Conservation (phyloP, 1,284 basidiomycete genomes). For the Takashimella koratensis region DNA sequence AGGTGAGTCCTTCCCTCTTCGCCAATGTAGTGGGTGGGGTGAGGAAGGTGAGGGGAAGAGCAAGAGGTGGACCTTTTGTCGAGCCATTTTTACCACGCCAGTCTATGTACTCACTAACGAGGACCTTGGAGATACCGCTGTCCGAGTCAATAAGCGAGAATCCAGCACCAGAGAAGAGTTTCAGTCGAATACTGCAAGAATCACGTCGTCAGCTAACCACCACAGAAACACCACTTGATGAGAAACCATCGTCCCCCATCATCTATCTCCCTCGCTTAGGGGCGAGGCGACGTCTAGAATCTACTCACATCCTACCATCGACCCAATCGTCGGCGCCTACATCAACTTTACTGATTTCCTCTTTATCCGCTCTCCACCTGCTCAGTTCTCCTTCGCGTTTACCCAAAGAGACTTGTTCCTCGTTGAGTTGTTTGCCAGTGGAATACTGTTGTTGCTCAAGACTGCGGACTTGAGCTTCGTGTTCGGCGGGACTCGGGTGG, state of each 20-base stretch:
- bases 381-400: conserved; percentile 40
- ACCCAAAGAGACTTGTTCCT: conserved; percentile 32
- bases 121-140: conserved; percentile 20
- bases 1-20: too few relatives aligned
- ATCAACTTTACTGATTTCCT: conserved; percentile 29
- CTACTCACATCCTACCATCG: conserved; percentile 37
- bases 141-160: conserved; percentile 29
- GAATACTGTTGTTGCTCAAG: conserved; percentile 38
- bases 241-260: background rate
- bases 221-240: background rate
- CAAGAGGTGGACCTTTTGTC: too few relatives aligned
- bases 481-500: conserved; percentile 30
- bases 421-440: conserved; percentile 37
- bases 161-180: conserved; percentile 34
- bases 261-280: background rate
- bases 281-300: background rate
- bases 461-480: conserved; percentile 30
- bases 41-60: too few relatives aligned
- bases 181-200: conserved; percentile 32
- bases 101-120: conserved; percentile 45
- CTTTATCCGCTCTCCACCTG: conserved; percentile 28
- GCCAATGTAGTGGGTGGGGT: too few relatives aligned
- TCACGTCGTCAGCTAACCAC: background rate
- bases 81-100: too few relatives aligned
- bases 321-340: conserved; percentile 28